Conservation (phyloP, 805 yeast genomes). For the Starmerella tilneyi region DNA sequence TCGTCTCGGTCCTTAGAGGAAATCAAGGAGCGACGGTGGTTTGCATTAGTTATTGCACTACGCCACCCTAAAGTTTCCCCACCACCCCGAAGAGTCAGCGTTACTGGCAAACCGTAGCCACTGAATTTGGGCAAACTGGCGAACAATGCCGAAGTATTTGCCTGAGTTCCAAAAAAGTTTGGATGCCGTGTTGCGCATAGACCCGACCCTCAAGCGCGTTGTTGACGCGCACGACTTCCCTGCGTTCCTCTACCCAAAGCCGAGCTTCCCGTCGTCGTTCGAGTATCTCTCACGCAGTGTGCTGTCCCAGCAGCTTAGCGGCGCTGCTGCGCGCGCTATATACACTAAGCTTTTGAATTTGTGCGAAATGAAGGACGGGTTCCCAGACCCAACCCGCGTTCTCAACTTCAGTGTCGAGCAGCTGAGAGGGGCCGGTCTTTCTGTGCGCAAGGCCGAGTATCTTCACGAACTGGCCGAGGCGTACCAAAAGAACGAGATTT, state of each 20-base stretch:
- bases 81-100: too few relatives aligned
- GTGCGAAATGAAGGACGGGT: constrained; percentile 26
- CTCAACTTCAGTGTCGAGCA: constrained; percentile 36
- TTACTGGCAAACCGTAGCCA: too few relatives aligned
- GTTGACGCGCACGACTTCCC: constrained; percentile 20
- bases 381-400: constrained; percentile 47
- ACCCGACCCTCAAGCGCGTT: constrained; percentile 19
- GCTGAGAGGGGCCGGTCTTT: constrained; percentile 57
- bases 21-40: too few relatives aligned
- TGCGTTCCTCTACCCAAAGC: constrained; percentile 14
- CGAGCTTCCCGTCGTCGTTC: constrained; percentile 18
- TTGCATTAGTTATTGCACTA: too few relatives aligned
- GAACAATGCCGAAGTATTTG: constrained; percentile 5
- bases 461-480: constrained; percentile 47
- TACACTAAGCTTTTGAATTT: constrained; percentile 37
- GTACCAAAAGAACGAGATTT: constrained; percentile 23
- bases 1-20: too few relatives aligned
- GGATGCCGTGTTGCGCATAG: constrained; percentile 19
- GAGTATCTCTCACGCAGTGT: constrained; percentile 27
- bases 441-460: constrained; percentile 57
- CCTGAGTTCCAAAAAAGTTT: constrained; percentile 18
- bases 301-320: constrained; percentile 36
- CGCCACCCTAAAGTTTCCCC: too few relatives aligned
- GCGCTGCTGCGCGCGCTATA: constrained; percentile 67
- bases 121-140: too few relatives aligned